These are phyloP conservation scores for Globisporangium nagaii DNA, from an alignment of 352 stramenopile genomes.

Conservation along the genomic window DNA sequence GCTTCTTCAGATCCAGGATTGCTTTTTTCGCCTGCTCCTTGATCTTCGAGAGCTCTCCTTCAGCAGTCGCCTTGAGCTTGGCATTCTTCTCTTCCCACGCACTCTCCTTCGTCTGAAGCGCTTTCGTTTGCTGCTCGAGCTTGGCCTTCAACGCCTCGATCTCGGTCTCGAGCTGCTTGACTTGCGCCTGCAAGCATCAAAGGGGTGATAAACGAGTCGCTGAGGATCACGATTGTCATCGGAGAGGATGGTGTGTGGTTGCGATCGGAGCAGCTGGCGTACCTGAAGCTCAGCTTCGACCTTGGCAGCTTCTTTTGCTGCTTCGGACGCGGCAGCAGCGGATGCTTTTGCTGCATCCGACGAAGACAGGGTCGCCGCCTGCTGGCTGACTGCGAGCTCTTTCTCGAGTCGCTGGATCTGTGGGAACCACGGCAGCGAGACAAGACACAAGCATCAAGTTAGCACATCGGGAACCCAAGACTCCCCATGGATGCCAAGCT, in stretches of 20 bases:
- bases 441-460: no score
- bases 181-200: conserved; percentile 18
- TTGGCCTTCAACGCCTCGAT: conserved; percentile 29
- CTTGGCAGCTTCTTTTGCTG: conserved; percentile 20
- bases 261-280: neutral
- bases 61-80: conserved; percentile 73
- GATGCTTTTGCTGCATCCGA: conserved; percentile 26
- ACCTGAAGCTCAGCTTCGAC: conserved; percentile 35
- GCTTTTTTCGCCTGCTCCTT: conserved; percentile 87
- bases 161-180: conserved; percentile 32
- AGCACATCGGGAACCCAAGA: no score
- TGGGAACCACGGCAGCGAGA: neutral
- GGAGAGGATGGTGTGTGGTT: no score
- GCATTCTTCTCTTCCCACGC: conserved; percentile 61
- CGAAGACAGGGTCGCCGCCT: conserved; percentile 15
- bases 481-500: no score
- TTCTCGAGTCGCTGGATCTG: conserved; percentile 60
- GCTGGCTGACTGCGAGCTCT: conserved; percentile 34
- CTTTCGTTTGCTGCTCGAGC: conserved; percentile 49
- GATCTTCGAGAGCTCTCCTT: conserved; percentile 74
- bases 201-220: neutral
- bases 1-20: conserved; percentile 79
- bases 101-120: conserved; percentile 35
- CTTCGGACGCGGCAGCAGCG: conserved; percentile 3
- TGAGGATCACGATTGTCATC: neutral